A percentile compares a stretch with the other conserved stretches of the same genome.
Conservation (phyloP, 768 basidiomycete species). For the Psilocybe tampanensis region DNA sequence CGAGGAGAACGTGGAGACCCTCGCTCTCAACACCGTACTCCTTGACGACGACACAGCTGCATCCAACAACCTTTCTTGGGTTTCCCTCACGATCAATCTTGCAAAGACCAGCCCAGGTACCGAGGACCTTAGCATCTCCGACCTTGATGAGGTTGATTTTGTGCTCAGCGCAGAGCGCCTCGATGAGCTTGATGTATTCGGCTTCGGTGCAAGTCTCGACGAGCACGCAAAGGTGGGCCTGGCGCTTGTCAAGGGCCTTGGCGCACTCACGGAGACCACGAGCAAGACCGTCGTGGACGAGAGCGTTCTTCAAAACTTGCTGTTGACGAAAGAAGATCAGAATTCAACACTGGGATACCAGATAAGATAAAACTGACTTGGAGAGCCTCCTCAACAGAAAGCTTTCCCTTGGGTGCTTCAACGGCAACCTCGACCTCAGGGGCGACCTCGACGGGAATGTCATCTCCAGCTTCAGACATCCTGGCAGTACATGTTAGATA, state of each 20-base stretch:
- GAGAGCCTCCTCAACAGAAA: slow-evolving; percentile 94
- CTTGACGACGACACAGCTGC: slow-evolving; percentile 96
- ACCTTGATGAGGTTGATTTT: slow-evolving; percentile 99
- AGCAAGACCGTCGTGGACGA: slow-evolving; percentile 97
- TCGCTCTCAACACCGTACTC: slow-evolving; percentile 95
- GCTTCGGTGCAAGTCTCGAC: slow-evolving; percentile 99
- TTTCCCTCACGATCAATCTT: slow-evolving; percentile 99
- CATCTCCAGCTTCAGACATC: slow-evolving; percentile 99
- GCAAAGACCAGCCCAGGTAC: slow-evolving; percentile 98
- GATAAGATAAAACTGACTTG: slow-evolving; percentile 49
- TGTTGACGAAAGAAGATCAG: slow-evolving; percentile 34
- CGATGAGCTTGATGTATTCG: slow-evolving; percentile 99
- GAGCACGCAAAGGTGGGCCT: slow-evolving; percentile 97
- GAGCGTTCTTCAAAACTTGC: slow-evolving; percentile 99
- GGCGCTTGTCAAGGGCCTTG: slow-evolving; percentile 98
- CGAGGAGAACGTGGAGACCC: slow-evolving; percentile 90
- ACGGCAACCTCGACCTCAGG: slow-evolving; percentile 81
- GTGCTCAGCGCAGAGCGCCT: slow-evolving; percentile 98
- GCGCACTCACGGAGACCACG: slow-evolving; percentile 97
- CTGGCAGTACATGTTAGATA: slow-evolving; percentile 31
- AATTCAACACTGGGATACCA: background rate
- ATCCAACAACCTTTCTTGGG: slow-evolving; percentile 93
- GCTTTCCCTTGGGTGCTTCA: slow-evolving; percentile 93
- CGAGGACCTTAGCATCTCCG: slow-evolving; percentile 96
- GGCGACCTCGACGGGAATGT: slow-evolving; percentile 75